Evolutionary conservation across 805 yeast genomes (phyloP).

Genomic region (Diddensiella santjacobensis): DNA sequence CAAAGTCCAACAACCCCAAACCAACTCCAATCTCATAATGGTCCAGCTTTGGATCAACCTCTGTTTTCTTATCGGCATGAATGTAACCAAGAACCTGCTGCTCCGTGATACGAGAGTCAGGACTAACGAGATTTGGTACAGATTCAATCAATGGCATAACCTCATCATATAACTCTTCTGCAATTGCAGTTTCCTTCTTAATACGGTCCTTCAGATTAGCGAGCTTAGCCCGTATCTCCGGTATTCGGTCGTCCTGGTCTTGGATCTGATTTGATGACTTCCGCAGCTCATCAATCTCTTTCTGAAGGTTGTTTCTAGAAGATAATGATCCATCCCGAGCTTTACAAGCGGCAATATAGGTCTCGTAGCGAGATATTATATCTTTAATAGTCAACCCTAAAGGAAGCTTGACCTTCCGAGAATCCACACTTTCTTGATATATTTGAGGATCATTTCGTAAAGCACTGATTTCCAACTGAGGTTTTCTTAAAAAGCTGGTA

Average conservation of each 20-base stretch:
- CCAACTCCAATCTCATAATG: conserved; percentile 69
- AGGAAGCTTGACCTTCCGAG: conserved; percentile 24
- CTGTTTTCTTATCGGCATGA: conserved; percentile 17
- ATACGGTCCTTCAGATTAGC: conserved; percentile 21
- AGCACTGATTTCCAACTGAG: conserved; percentile 21
- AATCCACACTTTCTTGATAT: conserved; percentile 25
- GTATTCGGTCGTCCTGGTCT: conserved; percentile 1
- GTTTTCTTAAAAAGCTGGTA: conserved; percentile 18
- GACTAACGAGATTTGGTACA: conserved; percentile 32
- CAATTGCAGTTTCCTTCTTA: conserved; percentile 15
- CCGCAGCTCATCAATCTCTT: conserved; percentile 12
- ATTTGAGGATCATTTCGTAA: conserved; percentile 14
- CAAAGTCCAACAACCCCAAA: conserved; percentile 67
- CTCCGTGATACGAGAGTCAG: conserved; percentile 18
- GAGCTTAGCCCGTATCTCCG: conserved; percentile 2
- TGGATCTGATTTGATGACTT: no score
- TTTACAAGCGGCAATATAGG: conserved; percentile 17
- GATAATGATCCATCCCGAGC: conserved; percentile 17
- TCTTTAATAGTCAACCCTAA: conserved; percentile 21
- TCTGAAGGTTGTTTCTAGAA: conserved; percentile 20
- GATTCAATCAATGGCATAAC: conserved; percentile 26
- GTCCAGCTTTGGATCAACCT: conserved; percentile 27
- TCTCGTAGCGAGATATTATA: conserved; percentile 24
- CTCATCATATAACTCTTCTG: conserved; percentile 7
- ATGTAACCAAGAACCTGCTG: conserved; percentile 21